Percentiles rank a stretch among this genome's conserved stretches.
These are phyloP conservation scores for Lachancea thermotolerans DNA, from an alignment of 805 yeast species.

Conservation along the genomic window DNA sequence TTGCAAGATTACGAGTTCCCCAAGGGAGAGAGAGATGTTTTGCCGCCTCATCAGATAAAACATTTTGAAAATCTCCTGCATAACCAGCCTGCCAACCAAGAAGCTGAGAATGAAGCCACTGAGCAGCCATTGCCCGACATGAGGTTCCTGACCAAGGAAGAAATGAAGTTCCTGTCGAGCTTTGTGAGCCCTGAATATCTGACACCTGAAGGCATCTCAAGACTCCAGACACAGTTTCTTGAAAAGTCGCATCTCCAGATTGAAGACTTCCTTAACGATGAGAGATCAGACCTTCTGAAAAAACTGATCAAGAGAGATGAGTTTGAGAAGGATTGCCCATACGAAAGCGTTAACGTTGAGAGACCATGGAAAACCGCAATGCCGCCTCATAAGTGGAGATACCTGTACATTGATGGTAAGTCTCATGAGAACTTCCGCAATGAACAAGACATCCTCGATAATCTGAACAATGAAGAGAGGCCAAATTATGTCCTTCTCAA, in stretches of 20 bases:
- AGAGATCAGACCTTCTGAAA: constrained; percentile 43
- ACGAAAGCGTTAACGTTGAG: constrained; percentile 43
- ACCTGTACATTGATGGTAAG: constrained; percentile 70
- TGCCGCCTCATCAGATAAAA: constrained; percentile 36
- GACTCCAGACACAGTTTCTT: constrained; percentile 46
- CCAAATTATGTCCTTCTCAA: constrained; percentile 46
- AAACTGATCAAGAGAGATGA: constrained; percentile 49
- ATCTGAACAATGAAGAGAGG: constrained; percentile 40
- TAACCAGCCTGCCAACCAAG: constrained; percentile 12
- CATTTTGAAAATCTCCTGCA: constrained; percentile 22
- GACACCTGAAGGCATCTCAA: constrained; percentile 31
- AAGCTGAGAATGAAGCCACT: constrained; percentile 8
- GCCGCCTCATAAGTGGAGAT: constrained; percentile 92
- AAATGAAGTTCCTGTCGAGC: constrained; percentile 42
- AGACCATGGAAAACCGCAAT: constrained; percentile 86
- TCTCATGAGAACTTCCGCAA: constrained; percentile 28
- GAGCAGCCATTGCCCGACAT: constrained; percentile 13
- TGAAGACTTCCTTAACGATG: constrained; percentile 51
- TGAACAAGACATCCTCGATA: constrained; percentile 25
- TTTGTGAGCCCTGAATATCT: constrained; percentile 54
- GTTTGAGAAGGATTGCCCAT: constrained; percentile 56
- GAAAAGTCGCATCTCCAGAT: constrained; percentile 69
- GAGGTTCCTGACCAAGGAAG: constrained; percentile 33
- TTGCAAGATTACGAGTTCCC: constrained; percentile 80
- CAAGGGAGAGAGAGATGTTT: constrained; percentile 44